Percentiles rank a stretch among this genome's conserved stretches.
These are phyloP conservation scores for Aspergillus sp. DNA, from an alignment of 2,329 filamentous ascomycete species.

Conservation along the genomic window DNA sequence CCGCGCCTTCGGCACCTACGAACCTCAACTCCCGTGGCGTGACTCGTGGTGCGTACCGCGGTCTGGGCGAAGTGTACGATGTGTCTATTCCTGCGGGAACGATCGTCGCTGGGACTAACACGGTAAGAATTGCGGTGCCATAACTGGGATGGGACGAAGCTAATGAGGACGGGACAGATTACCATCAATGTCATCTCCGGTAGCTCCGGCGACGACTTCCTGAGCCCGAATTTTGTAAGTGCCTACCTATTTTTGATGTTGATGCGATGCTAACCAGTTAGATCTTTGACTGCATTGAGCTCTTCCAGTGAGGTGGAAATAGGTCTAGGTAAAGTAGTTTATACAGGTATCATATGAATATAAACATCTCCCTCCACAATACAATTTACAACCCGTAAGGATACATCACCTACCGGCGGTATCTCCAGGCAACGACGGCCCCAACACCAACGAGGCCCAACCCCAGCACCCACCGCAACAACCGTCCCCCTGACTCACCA, in stretches of 20 bases:
- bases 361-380: neutral
- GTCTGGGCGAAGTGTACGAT: constrained; percentile 63
- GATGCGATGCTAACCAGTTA: constrained; percentile 3
- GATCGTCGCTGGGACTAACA: constrained; percentile 60
- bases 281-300: constrained; percentile 31
- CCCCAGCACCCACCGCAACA: constrained; percentile 5
- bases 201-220: constrained; percentile 52
- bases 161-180: constrained; percentile 33
- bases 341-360: neutral
- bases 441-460: constrained; percentile 1
- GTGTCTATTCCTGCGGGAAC: constrained; percentile 59
- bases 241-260: neutral
- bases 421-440: constrained; percentile 2
- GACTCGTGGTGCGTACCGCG: constrained; percentile 64
- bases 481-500: neutral
- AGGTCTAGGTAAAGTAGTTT: neutral
- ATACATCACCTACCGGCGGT: neutral
- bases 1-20: constrained; percentile 53
- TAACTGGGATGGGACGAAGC: neutral
- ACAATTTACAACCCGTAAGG: neutral
- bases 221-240: constrained; percentile 55
- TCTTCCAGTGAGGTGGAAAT: constrained; percentile 22
- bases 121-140: constrained; percentile 25
- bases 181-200: constrained; percentile 60
- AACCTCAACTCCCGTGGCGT: constrained; percentile 65